Evolutionary conservation across 129 eudicot species (phyloP), one percentile per base, ranked within the genome.

Genomic region (Smallanthus sonchifolius): DNA sequence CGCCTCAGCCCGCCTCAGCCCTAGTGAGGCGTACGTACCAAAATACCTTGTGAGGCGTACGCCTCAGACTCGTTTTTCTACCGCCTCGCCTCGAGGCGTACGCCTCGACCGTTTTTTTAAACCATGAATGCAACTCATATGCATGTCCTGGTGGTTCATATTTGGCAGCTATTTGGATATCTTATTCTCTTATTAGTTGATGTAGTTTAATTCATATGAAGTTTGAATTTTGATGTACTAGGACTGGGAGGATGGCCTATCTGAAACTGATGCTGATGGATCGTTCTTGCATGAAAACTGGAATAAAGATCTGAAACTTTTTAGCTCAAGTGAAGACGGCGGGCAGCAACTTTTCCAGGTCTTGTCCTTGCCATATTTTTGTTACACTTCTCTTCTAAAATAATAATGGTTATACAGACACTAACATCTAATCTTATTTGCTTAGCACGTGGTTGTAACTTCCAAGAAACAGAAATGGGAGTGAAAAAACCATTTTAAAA

Each of bases 171-270:
- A 28, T 40, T n/a, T 51, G n/a, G 34, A 40, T n/a, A 24, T 62
- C 14, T 10, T 59, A 16, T 40, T 34, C 4, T 32, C 51, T n/a
- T 32, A 10, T 10, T 61, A 44, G 43, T 32, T 45, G 34, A n/a
- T 74, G 19, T 40, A 49, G 42, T 5, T 70, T 10, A 70, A n/a
- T 30, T 16, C 20, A 61, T 45, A 52, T 75, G 44, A 10, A 20
- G 19, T 65, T 65, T 65, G 54, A 24, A 16, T 40, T 36, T 35
- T 2, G 28, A 79, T 72, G 16, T 55, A 36, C 40, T 32, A 93
- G 98, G 98, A 93, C 75, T 93, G 98, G 98, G 98, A 93, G 77
- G 90, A 90, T 75, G 98, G 98, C 66, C 64, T 93, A 35, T 86
- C 91, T 67, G 98, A 93, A 70, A 93, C 80, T 62, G 87, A 88